Base-by-base conservation (phyloP, 2,329 filamentous ascomycete species). In the Drechslerella coelobrocha region DNA sequence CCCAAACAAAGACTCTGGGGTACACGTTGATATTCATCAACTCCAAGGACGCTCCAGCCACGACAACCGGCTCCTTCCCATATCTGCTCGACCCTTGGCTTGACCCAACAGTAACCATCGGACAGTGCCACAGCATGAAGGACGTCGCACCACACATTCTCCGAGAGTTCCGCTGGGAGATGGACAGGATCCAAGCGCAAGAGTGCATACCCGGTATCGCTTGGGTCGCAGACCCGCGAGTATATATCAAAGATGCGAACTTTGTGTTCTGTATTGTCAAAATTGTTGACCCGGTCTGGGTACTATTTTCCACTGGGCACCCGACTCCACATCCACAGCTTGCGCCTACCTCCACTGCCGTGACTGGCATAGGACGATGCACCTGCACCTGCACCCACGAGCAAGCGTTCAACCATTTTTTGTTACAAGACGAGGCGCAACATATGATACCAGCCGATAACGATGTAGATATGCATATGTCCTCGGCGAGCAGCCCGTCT, bases 251-350 rank as follows among this genome's bases (percentile, higher is more conserved):
- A 17, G 54, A 31, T 3, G 12, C 41, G 24, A 48, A 27, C 3
- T 59, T 54, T 27, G 57, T 34, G 1, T 48, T 60, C 12, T 37
- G 47, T 10, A 53, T 68, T 54, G 43, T 52, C 1, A 50, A 45
- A 26, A 27, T 65, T 29, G 3, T 52, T 5, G 43, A 65, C 43
- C 43, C 61, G 23, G 50, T 29, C 50, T 52, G 27, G 39, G 24
- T 37, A 39, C 29, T 29, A 29, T 50, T 37, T 12, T 34, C 37
- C 19, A 21, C 23, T 21, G 27, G 5, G 27, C 12, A 41, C n/a
- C n/a, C 27, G 23, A 10, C 31, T 24, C 23, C 17, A 9, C 34
- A 14, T 31, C 2, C 34, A 34, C 24, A 2, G 24, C n/a, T 27
- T 43, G 23, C 21, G 8, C 19, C 21, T 24, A 26, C 2, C 43